Evolutionary conservation across 257 asterid species (phyloP).

Genomic region (Penstemon eatonii): DNA sequence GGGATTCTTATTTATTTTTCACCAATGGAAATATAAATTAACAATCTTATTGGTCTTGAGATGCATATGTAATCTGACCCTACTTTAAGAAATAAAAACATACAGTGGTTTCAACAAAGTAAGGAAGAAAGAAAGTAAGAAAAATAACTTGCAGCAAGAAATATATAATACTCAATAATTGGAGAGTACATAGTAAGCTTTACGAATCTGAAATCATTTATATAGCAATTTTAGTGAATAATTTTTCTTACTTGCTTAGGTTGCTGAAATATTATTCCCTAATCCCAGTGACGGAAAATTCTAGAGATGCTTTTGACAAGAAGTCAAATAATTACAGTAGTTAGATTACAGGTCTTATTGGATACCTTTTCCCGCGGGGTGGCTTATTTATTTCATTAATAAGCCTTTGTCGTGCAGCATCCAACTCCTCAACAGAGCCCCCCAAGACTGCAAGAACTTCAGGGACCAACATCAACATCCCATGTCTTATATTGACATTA

Average conservation of each 20-base stretch:
- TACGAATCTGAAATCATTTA: background rate
- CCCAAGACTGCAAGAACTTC: constrained; percentile 84
- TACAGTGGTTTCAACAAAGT: too few species aligned
- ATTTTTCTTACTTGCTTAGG: background rate
- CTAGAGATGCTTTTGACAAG: background rate
- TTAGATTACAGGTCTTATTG: background rate
- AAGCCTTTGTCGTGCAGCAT: constrained; percentile 81
- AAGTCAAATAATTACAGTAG: constrained; percentile 9
- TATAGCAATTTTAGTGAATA: background rate
- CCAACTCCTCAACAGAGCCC: constrained; percentile 81
- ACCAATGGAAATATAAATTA: too few species aligned
- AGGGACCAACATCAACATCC: constrained; percentile 88
- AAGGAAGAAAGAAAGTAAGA: background rate
- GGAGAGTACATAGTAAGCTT: background rate
- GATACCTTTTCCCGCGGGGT: constrained; percentile 88
- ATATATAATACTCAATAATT: background rate
- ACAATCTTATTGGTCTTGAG: background rate
- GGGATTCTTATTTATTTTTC: background rate
- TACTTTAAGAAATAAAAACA: background rate
- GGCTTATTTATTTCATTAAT: constrained; percentile 87
- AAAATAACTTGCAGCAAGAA: background rate
- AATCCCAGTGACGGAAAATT: background rate
- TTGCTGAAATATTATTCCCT: background rate
- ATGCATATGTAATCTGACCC: background rate
- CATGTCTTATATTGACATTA: constrained; percentile 82